Evolutionary conservation across 805 yeast genomes (phyloP).

Genomic region (Saturnispora sekii): DNA sequence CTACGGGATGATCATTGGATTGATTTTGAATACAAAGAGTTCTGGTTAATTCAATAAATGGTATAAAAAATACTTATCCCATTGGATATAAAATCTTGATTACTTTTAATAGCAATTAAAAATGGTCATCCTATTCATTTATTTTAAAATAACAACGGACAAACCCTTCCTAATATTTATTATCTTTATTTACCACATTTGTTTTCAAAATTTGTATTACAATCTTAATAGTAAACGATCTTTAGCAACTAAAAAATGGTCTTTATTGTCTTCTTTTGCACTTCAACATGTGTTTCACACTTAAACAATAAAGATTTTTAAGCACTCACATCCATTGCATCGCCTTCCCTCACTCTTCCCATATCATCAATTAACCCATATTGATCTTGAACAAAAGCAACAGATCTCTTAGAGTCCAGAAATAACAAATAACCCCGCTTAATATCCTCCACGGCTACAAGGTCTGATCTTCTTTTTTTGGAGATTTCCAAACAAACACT

Average conservation of each 20-base stretch:
- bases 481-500: conserved; percentile 86
- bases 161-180: too few species aligned
- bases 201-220: too few species aligned
- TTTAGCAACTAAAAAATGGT: neutral
- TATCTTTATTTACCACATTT: too few species aligned
- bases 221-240: too few species aligned
- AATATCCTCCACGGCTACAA: conserved; percentile 54
- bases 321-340: conserved; percentile 29
- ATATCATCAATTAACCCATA: conserved; percentile 65
- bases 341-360: conserved; percentile 47
- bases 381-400: conserved; percentile 48
- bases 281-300: neutral
- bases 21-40: conserved; percentile 85
- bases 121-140: too few species aligned
- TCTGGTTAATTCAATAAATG: conserved; percentile 33
- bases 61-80: too few species aligned
- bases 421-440: conserved; percentile 78
- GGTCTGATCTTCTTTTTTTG: conserved; percentile 62
- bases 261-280: neutral
- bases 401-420: conserved; percentile 78
- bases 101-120: too few species aligned
- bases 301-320: neutral
- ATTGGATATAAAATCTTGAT: neutral
- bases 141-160: too few species aligned
- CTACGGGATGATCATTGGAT: conserved; percentile 90